phyloP scores from a whole-genome alignment of 208 protist species.

The Zelonia costaricensis region DNA sequence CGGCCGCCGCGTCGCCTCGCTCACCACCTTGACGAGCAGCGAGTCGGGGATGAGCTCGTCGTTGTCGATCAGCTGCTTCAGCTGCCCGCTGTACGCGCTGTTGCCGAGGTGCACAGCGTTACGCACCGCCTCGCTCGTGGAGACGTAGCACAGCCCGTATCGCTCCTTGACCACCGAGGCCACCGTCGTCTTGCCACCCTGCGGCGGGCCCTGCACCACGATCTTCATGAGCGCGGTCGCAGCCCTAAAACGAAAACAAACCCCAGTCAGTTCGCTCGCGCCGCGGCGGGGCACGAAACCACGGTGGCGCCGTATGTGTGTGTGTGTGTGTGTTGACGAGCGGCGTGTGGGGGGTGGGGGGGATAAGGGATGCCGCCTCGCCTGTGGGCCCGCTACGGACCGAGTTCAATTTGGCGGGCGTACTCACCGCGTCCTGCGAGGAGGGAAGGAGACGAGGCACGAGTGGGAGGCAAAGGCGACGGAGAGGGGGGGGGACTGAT shows the following conservation, averaged over 20 bases:
- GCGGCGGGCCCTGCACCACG: conserved; percentile 76
- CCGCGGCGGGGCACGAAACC: no score
- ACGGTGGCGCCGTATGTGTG: not conserved
- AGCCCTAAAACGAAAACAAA: not conserved
- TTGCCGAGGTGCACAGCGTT: conserved; percentile 67
- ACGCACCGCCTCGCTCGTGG: conserved; percentile 65
- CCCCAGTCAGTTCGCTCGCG: no score
- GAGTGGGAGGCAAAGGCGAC: no score
- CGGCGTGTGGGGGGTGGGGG: not conserved
- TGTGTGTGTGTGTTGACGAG: not conserved
- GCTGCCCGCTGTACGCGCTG: conserved; percentile 43
- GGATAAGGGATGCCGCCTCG: no score
- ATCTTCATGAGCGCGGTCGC: conserved; percentile 53
- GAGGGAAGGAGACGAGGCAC: no score
- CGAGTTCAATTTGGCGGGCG: no score
- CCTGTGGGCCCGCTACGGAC: no score
- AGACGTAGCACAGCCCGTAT: conserved; percentile 86
- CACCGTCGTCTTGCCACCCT: conserved; percentile 78
- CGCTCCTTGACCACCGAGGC: conserved; percentile 79
- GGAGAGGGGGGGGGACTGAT: no score
- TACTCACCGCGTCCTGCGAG: no score
- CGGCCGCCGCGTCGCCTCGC: conserved; percentile 65
- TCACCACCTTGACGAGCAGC: conserved; percentile 67
- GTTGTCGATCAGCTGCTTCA: conserved; percentile 67
- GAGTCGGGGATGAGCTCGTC: conserved; percentile 68